phyloP scores from a whole-genome alignment of 2,329 filamentous ascomycete genomes.

The Parastagonospora nodorum region DNA sequence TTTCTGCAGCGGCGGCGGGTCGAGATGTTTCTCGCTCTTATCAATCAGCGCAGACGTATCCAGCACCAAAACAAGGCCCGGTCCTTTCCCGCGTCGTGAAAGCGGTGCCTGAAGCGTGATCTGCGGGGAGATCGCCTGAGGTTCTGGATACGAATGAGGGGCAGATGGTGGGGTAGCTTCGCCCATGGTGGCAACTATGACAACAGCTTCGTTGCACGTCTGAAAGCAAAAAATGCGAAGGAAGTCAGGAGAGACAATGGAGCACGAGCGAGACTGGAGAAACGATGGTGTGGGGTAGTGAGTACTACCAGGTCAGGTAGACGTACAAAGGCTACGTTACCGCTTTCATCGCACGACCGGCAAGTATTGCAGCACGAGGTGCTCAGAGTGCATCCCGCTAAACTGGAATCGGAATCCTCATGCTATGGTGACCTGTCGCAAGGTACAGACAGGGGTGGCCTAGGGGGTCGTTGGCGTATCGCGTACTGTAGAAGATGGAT shows the following conservation, averaged over 20 bases:
- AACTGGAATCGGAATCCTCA: not conserved
- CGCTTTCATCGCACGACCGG: not conserved
- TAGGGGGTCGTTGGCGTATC: not conserved
- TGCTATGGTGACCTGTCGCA: conserved; percentile 2
- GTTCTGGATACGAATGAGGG: conserved; percentile 22
- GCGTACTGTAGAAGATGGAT: not conserved
- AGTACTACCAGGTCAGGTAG: conserved; percentile 1
- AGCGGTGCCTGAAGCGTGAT: conserved; percentile 53
- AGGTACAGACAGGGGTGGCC: not conserved
- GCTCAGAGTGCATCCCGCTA: conserved; percentile 2
- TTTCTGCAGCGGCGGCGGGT: conserved; percentile 64
- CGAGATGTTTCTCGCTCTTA: conserved; percentile 46
- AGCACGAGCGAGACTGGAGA: not conserved
- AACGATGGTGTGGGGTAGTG: conserved; percentile 8
- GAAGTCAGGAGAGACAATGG: not conserved
- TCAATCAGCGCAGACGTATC: conserved; percentile 40
- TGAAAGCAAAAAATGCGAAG: not conserved
- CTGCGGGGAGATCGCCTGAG: conserved; percentile 29
- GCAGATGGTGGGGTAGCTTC: conserved; percentile 17
- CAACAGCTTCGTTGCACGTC: not conserved
- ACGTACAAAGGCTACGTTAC: not conserved
- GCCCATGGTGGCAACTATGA: conserved; percentile 10
- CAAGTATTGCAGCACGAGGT: conserved; percentile 8
- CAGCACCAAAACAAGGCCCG: conserved; percentile 54
- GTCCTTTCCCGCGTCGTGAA: conserved; percentile 55